Conservation (phyloP, 305 asterid species). For the Ilex paraguariensis region DNA sequence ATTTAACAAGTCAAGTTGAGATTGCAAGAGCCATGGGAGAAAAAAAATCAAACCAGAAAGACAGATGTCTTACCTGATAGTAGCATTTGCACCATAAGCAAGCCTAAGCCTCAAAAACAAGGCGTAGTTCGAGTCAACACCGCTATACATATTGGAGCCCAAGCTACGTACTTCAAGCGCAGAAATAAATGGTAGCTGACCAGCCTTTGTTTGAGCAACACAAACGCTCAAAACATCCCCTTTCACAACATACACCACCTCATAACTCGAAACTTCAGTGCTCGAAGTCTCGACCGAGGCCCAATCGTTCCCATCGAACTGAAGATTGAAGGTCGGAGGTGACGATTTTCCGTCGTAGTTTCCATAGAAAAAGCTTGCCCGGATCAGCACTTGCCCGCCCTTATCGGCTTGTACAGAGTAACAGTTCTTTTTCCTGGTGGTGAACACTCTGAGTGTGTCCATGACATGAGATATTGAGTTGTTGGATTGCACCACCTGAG, state of each 20-base stretch:
- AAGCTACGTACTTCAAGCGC: conserved; percentile 54
- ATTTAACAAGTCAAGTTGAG: too few species aligned
- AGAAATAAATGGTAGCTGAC: conserved; percentile 52
- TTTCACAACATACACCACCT: conserved; percentile 36
- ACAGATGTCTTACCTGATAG: conserved; percentile 28
- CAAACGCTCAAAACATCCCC: conserved; percentile 35
- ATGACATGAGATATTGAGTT: conserved; percentile 34
- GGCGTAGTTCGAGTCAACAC: conserved; percentile 19
- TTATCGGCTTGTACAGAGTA: conserved; percentile 20
- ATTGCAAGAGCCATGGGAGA: too few species aligned
- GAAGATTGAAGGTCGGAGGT: conserved; percentile 59
- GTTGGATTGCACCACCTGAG: conserved; percentile 23
- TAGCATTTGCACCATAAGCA: conserved; percentile 44
- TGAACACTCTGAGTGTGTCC: conserved; percentile 62
- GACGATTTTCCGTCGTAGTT: conserved; percentile 53
- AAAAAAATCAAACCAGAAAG: too few species aligned
- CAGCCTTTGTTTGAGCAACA: conserved; percentile 35
- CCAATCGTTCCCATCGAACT: conserved; percentile 56
- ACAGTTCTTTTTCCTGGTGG: conserved; percentile 41
- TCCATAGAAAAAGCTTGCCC: conserved; percentile 67
- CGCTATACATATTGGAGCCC: conserved; percentile 31
- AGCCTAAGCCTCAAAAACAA: conserved; percentile 26
- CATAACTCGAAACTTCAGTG: conserved; percentile 14
- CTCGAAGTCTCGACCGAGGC: conserved; percentile 21
- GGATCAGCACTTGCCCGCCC: conserved; percentile 33